These are phyloP conservation scores for Stagonosporopsis rhizophila DNA, from an alignment of 2,329 filamentous ascomycete genomes.

Conservation along the genomic window DNA sequence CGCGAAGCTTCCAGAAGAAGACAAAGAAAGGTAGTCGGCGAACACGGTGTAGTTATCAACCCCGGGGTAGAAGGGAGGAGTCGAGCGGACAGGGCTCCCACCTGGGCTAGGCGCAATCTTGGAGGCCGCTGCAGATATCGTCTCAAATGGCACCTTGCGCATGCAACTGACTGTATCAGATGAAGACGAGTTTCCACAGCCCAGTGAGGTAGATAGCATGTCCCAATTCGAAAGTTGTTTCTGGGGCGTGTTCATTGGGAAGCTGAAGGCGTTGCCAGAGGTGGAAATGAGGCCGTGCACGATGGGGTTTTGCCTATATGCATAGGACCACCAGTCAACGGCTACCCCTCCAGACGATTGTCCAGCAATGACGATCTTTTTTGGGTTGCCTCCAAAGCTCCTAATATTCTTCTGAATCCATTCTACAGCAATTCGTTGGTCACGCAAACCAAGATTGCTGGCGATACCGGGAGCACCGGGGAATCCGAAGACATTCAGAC, in stretches of 20 bases:
- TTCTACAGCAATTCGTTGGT: slow-evolving; percentile 62
- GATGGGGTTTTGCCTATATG: slow-evolving; percentile 57
- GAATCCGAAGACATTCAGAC: slow-evolving; percentile 48
- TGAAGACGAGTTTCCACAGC: slow-evolving; percentile 15
- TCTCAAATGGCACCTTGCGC: slow-evolving; percentile 20
- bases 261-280: slow-evolving; percentile 30
- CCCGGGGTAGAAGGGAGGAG: slow-evolving; percentile 25
- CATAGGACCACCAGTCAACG: slow-evolving; percentile 58
- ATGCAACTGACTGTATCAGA: slow-evolving; percentile 27
- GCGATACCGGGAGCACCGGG: slow-evolving; percentile 36
- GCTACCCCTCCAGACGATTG: slow-evolving; percentile 55
- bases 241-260: slow-evolving; percentile 25
- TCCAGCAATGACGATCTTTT: slow-evolving; percentile 55
- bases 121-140: slow-evolving; percentile 17
- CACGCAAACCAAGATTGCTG: slow-evolving; percentile 60
- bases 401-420: slow-evolving; percentile 61
- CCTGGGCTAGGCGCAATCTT: slow-evolving; percentile 27
- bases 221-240: slow-evolving; percentile 27
- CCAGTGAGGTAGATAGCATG: slow-evolving; percentile 21
- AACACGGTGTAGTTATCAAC: slow-evolving; percentile 32
- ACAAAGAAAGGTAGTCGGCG: slow-evolving; percentile 26
- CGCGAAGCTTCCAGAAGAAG: slow-evolving; percentile 21
- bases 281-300: slow-evolving; percentile 54
- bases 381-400: slow-evolving; percentile 58
- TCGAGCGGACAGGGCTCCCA: slow-evolving; percentile 26